A percentile compares a stretch with the other conserved stretches of the same genome.
phyloP scores from a whole-genome alignment of 2,329 filamentous ascomycete species.

The Phoma sp. region DNA sequence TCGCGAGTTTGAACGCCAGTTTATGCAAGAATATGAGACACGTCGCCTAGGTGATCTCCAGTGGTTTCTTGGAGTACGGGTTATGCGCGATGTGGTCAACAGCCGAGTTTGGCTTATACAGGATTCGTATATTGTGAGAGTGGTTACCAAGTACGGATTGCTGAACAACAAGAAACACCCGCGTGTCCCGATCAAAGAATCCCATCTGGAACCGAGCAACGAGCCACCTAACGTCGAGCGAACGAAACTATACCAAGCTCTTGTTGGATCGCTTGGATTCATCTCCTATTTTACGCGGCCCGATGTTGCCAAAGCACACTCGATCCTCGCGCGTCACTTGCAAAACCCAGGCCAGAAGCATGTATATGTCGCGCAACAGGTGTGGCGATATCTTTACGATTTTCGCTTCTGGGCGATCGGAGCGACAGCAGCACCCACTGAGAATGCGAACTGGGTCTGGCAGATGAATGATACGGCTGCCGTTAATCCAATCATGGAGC shows the following conservation, averaged over 20 bases:
- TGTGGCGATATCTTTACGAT: not conserved
- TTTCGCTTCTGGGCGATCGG: not conserved
- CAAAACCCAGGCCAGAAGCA: not conserved
- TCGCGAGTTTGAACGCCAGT: too few species aligned
- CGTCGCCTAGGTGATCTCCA: too few species aligned
- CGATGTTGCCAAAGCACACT: constrained; percentile 18
- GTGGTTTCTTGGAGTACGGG: too few species aligned
- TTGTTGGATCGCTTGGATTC: constrained; percentile 23
- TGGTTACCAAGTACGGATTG: constrained; percentile 2
- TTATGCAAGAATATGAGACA: too few species aligned
- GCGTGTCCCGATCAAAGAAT: not conserved
- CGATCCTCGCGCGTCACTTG: constrained; percentile 11
- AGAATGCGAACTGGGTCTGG: not conserved
- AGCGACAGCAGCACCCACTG: not conserved
- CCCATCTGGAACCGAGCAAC: not conserved
- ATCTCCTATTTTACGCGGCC: constrained; percentile 11
- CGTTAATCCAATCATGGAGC: not conserved
- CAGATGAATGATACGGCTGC: not conserved
- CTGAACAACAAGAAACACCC: not conserved
- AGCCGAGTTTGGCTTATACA: too few species aligned
- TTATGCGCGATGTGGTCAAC: too few species aligned
- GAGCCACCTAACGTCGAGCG: not conserved
- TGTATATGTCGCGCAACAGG: not conserved
- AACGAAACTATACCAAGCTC: constrained; percentile 7
- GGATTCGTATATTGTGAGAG: not conserved